Conservation (phyloP, 805 yeast genomes). For the Starmerella powellii region DNA sequence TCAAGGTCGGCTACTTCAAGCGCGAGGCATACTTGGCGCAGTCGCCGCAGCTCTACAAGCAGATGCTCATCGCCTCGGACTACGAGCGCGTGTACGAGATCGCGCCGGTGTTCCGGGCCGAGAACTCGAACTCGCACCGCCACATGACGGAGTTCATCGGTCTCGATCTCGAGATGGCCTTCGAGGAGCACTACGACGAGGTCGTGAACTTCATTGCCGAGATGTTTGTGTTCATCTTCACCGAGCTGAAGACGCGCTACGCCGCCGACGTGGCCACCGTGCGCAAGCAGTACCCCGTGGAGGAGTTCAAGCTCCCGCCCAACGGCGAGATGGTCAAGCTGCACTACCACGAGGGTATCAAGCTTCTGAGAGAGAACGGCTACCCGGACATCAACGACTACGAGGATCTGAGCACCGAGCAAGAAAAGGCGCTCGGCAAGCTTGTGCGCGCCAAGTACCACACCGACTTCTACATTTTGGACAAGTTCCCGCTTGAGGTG, state of each 20-base stretch:
- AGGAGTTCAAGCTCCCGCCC: constrained; percentile 88
- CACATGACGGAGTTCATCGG: constrained; percentile 99
- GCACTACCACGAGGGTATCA: constrained; percentile 83
- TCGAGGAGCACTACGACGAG: constrained; percentile 97
- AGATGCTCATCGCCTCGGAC: constrained; percentile 95
- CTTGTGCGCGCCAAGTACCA: constrained; percentile 86
- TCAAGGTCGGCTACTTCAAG: constrained; percentile 86
- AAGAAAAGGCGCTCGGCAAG: constrained; percentile 86
- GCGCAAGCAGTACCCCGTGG: constrained; percentile 92
- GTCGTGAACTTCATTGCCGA: constrained; percentile 52
- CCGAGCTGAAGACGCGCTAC: constrained; percentile 68
- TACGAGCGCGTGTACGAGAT: constrained; percentile 92
- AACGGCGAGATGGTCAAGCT: constrained; percentile 88
- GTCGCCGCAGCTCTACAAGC: constrained; percentile 96
- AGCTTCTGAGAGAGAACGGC: constrained; percentile 75
- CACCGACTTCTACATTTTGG: constrained; percentile 95
- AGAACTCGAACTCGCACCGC: constrained; percentile 97
- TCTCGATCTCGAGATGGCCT: constrained; percentile 93
- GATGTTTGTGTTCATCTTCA: constrained; percentile 77
- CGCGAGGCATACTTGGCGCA: constrained; percentile 90
- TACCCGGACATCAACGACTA: constrained; percentile 62
- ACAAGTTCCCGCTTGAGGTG: constrained; percentile 91
- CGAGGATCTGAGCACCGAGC: constrained; percentile 86
- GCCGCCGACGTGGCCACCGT: constrained; percentile 77
- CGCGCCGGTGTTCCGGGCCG: constrained; percentile 98